Percentiles rank a stretch among this genome's conserved stretches.
These are phyloP conservation scores for Zygosaccharomyces pseudobailii DNA, from an alignment of 1,139 yeast genomes.

Conservation along the genomic window DNA sequence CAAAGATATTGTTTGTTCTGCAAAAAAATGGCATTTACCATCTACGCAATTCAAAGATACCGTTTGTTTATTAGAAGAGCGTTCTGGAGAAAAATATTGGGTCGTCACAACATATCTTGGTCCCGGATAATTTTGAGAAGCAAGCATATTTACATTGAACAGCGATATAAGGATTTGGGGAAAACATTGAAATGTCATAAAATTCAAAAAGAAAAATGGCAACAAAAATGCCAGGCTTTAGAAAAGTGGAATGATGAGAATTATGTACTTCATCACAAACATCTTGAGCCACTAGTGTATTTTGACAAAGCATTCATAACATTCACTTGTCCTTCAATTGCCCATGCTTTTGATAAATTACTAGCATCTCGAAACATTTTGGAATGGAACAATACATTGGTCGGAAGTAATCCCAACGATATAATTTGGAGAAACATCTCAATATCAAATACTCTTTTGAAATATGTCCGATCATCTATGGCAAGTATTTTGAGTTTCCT, in stretches of 20 bases:
- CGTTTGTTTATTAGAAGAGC: background rate
- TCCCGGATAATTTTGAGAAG: background rate
- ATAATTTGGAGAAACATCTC: slow-evolving; percentile 55
- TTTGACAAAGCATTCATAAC: slow-evolving; percentile 47
- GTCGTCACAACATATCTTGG: background rate
- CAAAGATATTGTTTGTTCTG: background rate
- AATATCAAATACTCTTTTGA: slow-evolving; percentile 35
- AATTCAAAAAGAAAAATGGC: slow-evolving; percentile 5
- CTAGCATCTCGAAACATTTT: slow-evolving; percentile 44
- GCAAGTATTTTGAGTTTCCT: slow-evolving; percentile 43
- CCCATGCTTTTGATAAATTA: slow-evolving; percentile 53
- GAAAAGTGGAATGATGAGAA: slow-evolving; percentile 8
- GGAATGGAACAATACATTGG: slow-evolving; percentile 39
- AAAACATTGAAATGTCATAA: slow-evolving; percentile 1
- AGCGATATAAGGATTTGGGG: slow-evolving; percentile 4
- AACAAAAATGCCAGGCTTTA: slow-evolving; percentile 23
- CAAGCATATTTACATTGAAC: background rate
- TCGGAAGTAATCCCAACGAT: slow-evolving; percentile 55
- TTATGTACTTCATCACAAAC: slow-evolving; percentile 10
- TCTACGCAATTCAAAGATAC: slow-evolving; percentile 7
- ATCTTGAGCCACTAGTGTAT: slow-evolving; percentile 1
- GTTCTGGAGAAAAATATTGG: background rate
- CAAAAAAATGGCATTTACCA: slow-evolving; percentile 1
- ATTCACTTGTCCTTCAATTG: slow-evolving; percentile 45
- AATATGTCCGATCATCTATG: slow-evolving; percentile 38